phyloP scores from a whole-genome alignment of 2,329 filamentous ascomycete genomes.

The Aspergillus unguis region DNA sequence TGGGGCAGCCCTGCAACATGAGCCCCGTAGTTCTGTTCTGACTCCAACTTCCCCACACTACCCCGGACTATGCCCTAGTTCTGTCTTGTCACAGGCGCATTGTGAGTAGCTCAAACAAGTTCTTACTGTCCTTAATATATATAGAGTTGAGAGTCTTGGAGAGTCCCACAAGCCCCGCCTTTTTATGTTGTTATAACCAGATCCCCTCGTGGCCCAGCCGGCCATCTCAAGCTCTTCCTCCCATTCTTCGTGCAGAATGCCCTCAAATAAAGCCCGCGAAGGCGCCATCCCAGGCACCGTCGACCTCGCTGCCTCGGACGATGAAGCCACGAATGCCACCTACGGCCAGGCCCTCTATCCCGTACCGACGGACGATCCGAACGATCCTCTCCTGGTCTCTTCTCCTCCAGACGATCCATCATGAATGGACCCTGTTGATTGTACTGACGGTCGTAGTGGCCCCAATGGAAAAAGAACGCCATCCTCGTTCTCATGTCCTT shows the following conservation, averaged over 20 bases:
- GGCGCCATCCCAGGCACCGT: conserved; percentile 57
- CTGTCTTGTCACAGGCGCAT: no score
- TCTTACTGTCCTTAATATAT: no score
- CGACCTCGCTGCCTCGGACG: conserved; percentile 52
- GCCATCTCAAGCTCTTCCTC: not conserved
- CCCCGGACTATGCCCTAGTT: no score
- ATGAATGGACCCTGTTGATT: not conserved
- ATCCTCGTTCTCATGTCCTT: conserved; percentile 54
- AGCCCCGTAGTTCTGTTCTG: no score
- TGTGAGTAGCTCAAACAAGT: no score
- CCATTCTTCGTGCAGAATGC: not conserved
- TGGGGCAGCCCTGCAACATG: no score
- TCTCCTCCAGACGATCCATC: no score
- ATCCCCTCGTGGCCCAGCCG: no score
- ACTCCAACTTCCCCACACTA: no score
- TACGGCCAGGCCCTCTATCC: conserved; percentile 61
- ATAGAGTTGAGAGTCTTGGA: no score
- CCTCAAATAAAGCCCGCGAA: conserved; percentile 49
- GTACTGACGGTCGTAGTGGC: conserved; percentile 43
- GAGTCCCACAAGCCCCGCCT: no score
- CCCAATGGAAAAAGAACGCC: conserved; percentile 53
- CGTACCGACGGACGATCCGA: conserved; percentile 59
- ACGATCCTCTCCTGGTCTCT: conserved; percentile 54
- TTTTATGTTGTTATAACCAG: no score
- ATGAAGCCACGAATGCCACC: conserved; percentile 51